Evolutionary conservation across 2,329 filamentous ascomycete genomes (phyloP).

Genomic region (Fusarium sp.): DNA sequence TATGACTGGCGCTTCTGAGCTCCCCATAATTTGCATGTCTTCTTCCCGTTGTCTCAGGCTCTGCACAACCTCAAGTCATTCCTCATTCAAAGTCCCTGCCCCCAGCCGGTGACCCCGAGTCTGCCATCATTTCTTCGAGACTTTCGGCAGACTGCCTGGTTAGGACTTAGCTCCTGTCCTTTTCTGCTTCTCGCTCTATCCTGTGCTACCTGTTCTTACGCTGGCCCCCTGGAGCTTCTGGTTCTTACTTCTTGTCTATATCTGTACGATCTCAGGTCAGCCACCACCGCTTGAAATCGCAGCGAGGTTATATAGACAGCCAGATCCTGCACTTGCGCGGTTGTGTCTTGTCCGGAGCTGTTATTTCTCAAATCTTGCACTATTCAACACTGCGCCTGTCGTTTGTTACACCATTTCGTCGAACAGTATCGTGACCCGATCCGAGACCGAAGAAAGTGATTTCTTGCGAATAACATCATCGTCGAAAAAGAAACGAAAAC

Average conservation of each 20-base stretch:
- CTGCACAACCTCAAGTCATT: conserved; percentile 51
- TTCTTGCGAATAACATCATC: conserved; percentile 21
- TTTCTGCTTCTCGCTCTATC: conserved; percentile 27
- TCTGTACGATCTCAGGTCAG: conserved; percentile 45
- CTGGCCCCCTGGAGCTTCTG: conserved; percentile 38
- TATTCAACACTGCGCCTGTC: conserved; percentile 32
- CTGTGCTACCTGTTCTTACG: conserved; percentile 41
- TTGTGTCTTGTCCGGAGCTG: conserved; percentile 42
- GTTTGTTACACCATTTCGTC: conserved; percentile 39
- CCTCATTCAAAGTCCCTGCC: conserved; percentile 43
- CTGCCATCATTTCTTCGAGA: conserved; percentile 38
- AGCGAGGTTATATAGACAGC: conserved; percentile 52
- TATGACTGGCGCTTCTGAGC: conserved; percentile 45
- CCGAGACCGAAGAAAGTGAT: conserved; percentile 23
- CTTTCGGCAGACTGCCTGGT: conserved; percentile 39
- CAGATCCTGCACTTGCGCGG: conserved; percentile 48
- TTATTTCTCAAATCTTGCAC: conserved; percentile 36
- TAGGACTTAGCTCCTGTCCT: conserved; percentile 30
- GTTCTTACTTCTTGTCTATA: conserved; percentile 34
- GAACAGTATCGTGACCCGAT: conserved; percentile 32
- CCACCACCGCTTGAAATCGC: conserved; percentile 42
- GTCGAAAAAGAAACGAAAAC: conserved; percentile 7
- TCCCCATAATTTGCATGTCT: conserved; percentile 50
- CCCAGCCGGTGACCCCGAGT: conserved; percentile 44
- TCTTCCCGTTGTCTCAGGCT: conserved; percentile 55